Conservation (phyloP, 805 yeast species). For the Starmerella khaoyaiensis region DNA sequence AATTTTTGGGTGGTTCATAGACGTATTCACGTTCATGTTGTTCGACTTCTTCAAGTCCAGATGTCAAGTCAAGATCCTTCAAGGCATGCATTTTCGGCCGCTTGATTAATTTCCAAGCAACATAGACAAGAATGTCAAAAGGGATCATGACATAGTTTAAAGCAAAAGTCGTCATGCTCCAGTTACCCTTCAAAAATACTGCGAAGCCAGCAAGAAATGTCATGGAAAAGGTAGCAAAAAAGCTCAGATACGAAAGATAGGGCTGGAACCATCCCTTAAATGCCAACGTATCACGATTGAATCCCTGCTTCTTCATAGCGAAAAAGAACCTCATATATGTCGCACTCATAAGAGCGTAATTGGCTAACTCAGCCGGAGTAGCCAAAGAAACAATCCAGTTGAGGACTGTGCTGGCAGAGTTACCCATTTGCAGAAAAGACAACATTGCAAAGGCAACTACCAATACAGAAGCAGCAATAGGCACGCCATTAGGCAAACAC, state of each 20-base stretch:
- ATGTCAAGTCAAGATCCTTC: slow-evolving; percentile 39
- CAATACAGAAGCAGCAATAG: slow-evolving; percentile 43
- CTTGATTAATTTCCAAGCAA: slow-evolving; percentile 41
- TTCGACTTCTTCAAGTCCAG: slow-evolving; percentile 46
- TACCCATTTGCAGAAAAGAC: slow-evolving; percentile 51
- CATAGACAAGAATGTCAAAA: slow-evolving; percentile 36
- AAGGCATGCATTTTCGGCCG: slow-evolving; percentile 37
- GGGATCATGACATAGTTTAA: slow-evolving; percentile 65
- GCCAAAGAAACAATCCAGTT: slow-evolving; percentile 61
- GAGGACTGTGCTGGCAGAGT: slow-evolving; percentile 48
- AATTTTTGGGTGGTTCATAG: slow-evolving; percentile 32
- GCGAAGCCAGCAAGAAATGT: slow-evolving; percentile 53
- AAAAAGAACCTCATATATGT: slow-evolving; percentile 51
- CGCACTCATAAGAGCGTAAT: slow-evolving; percentile 43
- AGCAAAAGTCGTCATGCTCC: slow-evolving; percentile 50
- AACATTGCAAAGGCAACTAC: slow-evolving; percentile 45
- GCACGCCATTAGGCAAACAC: slow-evolving; percentile 59
- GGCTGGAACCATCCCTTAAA: slow-evolving; percentile 51
- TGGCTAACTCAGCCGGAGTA: slow-evolving; percentile 55
- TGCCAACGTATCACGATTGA: slow-evolving; percentile 36
- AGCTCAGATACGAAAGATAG: slow-evolving; percentile 40
- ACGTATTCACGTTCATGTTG: slow-evolving; percentile 36
- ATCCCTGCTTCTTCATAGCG: slow-evolving; percentile 43
- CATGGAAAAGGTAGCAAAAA: slow-evolving; percentile 38
- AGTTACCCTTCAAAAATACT: slow-evolving; percentile 53